These are phyloP conservation scores for Pseudonectria foliicola DNA, from an alignment of 2,329 filamentous ascomycete species.

Conservation along the genomic window DNA sequence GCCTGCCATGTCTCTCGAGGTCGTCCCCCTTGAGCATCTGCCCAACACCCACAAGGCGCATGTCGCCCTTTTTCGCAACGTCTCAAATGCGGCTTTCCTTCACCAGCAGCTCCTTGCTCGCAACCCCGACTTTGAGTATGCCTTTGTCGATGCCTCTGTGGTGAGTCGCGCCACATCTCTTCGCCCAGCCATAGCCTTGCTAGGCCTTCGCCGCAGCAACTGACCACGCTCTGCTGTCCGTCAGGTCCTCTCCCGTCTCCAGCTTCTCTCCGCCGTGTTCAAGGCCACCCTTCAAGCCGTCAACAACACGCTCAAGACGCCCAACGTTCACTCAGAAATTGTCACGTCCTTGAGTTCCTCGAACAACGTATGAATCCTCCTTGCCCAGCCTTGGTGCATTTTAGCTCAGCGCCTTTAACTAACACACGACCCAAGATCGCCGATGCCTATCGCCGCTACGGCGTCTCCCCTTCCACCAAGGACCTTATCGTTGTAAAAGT, in stretches of 20 bases:
- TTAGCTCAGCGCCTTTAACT: conserved; percentile 1
- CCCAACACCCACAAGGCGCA: conserved; percentile 61
- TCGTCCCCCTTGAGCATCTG: conserved; percentile 67
- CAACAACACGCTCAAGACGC: conserved; percentile 60
- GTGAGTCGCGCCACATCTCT: conserved; percentile 39
- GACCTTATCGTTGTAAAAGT: conserved; percentile 79
- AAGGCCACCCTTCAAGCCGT: conserved; percentile 63
- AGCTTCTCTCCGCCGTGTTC: conserved; percentile 70
- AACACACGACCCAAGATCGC: conserved; percentile 56
- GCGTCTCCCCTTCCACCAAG: conserved; percentile 64
- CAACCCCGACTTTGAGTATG: conserved; percentile 85
- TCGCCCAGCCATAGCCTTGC: conserved; percentile 6
- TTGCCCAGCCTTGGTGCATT: neutral
- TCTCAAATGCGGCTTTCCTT: conserved; percentile 71
- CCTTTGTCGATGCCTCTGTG: conserved; percentile 79
- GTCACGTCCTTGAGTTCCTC: conserved; percentile 74
- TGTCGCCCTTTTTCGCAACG: conserved; percentile 65
- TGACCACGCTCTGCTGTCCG: conserved; percentile 4
- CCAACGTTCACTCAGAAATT: conserved; percentile 84
- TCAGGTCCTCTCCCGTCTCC: conserved; percentile 63
- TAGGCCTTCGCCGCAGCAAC: conserved; percentile 1
- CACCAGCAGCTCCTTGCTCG: conserved; percentile 78
- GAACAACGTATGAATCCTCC: conserved; percentile 57
- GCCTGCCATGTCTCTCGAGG: conserved; percentile 50
- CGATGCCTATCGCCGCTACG: conserved; percentile 84